These are phyloP conservation scores for Globisporangium barbulae DNA, from an alignment of 352 stramenopile species.

Conservation along the genomic window DNA sequence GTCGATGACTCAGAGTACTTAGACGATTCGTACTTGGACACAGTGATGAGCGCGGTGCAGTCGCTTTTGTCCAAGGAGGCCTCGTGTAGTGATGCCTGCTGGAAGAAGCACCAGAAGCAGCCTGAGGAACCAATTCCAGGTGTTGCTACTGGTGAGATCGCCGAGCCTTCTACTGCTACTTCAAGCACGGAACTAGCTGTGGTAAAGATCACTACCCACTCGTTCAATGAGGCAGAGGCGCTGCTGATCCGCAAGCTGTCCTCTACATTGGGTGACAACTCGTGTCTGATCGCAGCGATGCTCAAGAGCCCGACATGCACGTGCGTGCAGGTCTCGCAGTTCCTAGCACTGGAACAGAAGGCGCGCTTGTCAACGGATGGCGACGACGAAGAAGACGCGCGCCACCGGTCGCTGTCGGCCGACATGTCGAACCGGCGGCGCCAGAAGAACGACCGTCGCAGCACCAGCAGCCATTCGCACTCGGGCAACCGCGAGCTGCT, in stretches of 20 bases:
- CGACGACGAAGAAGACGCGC: slow-evolving; percentile 1
- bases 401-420: not conserved
- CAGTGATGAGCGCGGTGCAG: slow-evolving; percentile 26
- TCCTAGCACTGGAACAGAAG: slow-evolving; percentile 21
- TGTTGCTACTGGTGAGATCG: not conserved
- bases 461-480: slow-evolving; percentile 1
- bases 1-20: slow-evolving; percentile 67
- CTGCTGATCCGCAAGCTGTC: slow-evolving; percentile 52
- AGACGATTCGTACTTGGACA: slow-evolving; percentile 53
- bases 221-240: slow-evolving; percentile 30
- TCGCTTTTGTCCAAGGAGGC: slow-evolving; percentile 16
- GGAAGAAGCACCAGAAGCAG: slow-evolving; percentile 20
- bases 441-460: slow-evolving; percentile 19
- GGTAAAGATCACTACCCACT: not conserved
- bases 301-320: slow-evolving; percentile 33
- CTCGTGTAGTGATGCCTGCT: slow-evolving; percentile 40
- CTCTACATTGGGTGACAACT: slow-evolving; percentile 33
- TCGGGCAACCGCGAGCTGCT: slow-evolving; percentile 17
- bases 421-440: slow-evolving; percentile 16
- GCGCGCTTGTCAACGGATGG: not conserved
- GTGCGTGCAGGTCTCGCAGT: slow-evolving; percentile 28
- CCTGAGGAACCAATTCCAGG: not conserved
- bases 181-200: not conserved
- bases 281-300: slow-evolving; percentile 42
- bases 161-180: not conserved